Conservation (phyloP, 306 rosid species). For the Gillenia trifoliata region DNA sequence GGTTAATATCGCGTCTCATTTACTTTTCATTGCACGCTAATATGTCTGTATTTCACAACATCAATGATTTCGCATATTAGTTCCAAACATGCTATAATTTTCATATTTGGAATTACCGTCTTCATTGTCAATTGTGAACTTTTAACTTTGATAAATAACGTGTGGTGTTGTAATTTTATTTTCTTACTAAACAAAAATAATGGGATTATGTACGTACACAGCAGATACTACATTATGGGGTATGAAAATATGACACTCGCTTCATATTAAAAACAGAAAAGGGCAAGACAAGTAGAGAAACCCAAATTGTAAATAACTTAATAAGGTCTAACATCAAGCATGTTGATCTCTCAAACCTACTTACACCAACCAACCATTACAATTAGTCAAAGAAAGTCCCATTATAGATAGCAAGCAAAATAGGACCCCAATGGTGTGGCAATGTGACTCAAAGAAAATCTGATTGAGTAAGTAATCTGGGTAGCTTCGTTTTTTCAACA, state of each 20-base stretch:
- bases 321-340: not conserved
- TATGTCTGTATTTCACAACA: no score
- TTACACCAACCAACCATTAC: no score
- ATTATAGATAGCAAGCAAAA: not conserved
- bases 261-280: no score
- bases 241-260: not conserved
- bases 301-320: not conserved
- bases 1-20: no score
- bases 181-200: not conserved
- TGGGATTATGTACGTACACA: no score
- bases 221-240: not conserved
- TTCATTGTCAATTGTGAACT: no score
- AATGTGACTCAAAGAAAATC: not conserved
- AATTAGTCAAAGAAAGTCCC: not conserved
- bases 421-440: not conserved
- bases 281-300: not conserved
- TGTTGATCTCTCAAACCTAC: not conserved
- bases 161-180: not conserved
- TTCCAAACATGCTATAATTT: no score
- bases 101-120: no score
- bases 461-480: not conserved
- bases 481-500: not conserved
- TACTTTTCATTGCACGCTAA: no score
- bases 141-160: not conserved
- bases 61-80: no score